A percentile compares a stretch with the other conserved stretches of the same genome.
phyloP scores from a whole-genome alignment of 1,139 yeast species.

The Suhomyces ambrosiae region DNA sequence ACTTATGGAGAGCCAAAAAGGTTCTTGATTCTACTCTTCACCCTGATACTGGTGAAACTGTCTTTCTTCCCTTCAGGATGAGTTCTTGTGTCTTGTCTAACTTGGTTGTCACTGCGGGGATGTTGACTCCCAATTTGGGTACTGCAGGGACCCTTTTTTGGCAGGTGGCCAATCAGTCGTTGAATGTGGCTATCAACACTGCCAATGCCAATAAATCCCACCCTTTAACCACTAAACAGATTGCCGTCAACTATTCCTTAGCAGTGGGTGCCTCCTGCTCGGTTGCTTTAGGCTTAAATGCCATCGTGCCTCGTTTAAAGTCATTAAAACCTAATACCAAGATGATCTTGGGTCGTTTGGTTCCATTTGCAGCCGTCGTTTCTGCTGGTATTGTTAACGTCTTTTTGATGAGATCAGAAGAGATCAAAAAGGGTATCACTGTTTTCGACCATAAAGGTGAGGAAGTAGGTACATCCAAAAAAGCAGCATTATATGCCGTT shows the following conservation, averaged over 20 bases:
- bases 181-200: slow-evolving; percentile 94
- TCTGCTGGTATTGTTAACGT: slow-evolving; percentile 95
- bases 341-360: slow-evolving; percentile 76
- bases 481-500: slow-evolving; percentile 89
- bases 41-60: slow-evolving; percentile 95
- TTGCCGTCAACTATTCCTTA: slow-evolving; percentile 73
- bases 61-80: slow-evolving; percentile 92
- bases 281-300: slow-evolving; percentile 90
- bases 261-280: slow-evolving; percentile 96
- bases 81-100: slow-evolving; percentile 92
- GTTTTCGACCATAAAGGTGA: slow-evolving; percentile 73
- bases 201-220: slow-evolving; percentile 96
- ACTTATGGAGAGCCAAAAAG: slow-evolving; percentile 86
- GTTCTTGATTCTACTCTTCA: slow-evolving; percentile 85
- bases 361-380: slow-evolving; percentile 97
- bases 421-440: slow-evolving; percentile 77
- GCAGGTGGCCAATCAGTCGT: slow-evolving; percentile 96
- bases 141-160: slow-evolving; percentile 90
- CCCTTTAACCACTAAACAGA: slow-evolving; percentile 78
- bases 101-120: slow-evolving; percentile 92
- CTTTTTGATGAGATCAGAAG: slow-evolving; percentile 93
- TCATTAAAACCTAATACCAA: slow-evolving; percentile 67
- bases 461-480: slow-evolving; percentile 74
- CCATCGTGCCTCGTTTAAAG: slow-evolving; percentile 80
- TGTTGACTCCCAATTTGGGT: slow-evolving; percentile 93